Evolutionary conservation across 2,329 filamentous ascomycete species (phyloP).

Genomic region (Aspergillus sp.): DNA sequence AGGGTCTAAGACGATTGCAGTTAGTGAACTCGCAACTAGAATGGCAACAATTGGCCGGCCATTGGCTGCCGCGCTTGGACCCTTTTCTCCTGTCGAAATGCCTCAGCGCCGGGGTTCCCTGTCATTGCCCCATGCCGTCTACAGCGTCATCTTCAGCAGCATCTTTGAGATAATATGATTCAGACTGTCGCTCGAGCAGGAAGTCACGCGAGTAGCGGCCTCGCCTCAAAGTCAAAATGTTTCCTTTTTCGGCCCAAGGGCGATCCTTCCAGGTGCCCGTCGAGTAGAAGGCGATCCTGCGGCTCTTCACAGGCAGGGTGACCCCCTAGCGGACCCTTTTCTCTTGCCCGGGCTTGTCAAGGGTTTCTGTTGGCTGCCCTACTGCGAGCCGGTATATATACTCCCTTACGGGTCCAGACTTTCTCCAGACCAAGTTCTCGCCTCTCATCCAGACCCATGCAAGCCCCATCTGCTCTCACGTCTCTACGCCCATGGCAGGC

Average conservation of each 20-base stretch:
- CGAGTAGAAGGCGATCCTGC: not conserved
- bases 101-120: not conserved
- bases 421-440: not conserved
- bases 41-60: too few relatives aligned
- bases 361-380: not conserved
- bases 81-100: not conserved
- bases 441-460: not conserved
- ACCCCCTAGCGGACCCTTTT: not conserved
- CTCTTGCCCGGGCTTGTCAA: not conserved
- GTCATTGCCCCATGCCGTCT: not conserved
- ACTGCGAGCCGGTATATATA: not conserved
- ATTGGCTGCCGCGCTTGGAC: too few relatives aligned
- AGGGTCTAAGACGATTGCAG: too few relatives aligned
- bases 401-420: not conserved
- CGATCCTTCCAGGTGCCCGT: not conserved
- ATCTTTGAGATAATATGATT: too few relatives aligned
- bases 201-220: not conserved
- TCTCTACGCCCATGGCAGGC: not conserved
- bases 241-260: not conserved
- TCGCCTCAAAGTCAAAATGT: not conserved
- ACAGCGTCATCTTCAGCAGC: too few relatives aligned
- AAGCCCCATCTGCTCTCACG: not conserved
- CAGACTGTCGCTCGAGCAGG: not conserved
- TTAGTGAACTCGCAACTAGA: too few relatives aligned
- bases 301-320: conserved; percentile 1